Evolutionary conservation across 2,329 filamentous ascomycete species (phyloP).

Genomic region (Ceratocystis ficicola): DNA sequence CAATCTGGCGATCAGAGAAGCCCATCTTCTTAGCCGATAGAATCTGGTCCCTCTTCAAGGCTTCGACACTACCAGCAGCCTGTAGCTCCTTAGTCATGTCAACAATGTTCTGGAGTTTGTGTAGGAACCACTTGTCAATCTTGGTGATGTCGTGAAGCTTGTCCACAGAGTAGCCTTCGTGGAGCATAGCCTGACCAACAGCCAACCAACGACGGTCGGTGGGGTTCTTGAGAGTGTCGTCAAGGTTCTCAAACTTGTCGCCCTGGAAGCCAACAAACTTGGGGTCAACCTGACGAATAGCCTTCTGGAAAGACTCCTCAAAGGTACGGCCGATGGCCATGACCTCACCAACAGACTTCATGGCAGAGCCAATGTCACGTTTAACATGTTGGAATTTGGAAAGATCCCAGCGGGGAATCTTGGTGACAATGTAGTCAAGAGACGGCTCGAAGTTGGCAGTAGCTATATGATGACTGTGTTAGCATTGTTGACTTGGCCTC

Average conservation of each 20-base stretch:
- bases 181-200: conserved; percentile 93
- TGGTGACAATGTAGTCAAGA: conserved; percentile 94
- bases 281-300: conserved; percentile 92
- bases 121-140: conserved; percentile 98
- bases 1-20: conserved; percentile 95
- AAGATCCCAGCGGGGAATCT: conserved; percentile 97
- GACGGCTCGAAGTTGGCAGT: conserved; percentile 98
- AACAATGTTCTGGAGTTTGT: conserved; percentile 97
- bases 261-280: conserved; percentile 87
- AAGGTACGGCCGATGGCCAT: conserved; percentile 99
- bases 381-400: conserved; percentile 99
- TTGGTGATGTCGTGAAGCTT: conserved; percentile 86
- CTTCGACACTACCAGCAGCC: conserved; percentile 67
- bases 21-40: conserved; percentile 92
- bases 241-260: conserved; percentile 85
- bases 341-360: conserved; percentile 98
- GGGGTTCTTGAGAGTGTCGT: conserved; percentile 79
- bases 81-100: conserved; percentile 79
- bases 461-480: conserved; percentile 29
- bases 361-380: conserved; percentile 90
- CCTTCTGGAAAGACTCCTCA: conserved; percentile 98
- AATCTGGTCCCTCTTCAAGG: conserved; percentile 77
- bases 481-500: neutral
- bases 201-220: conserved; percentile 96
- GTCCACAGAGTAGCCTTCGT: conserved; percentile 91